Base-by-base conservation (phyloP, 139 green algal species). In the Trebouxia sp. region DNA sequence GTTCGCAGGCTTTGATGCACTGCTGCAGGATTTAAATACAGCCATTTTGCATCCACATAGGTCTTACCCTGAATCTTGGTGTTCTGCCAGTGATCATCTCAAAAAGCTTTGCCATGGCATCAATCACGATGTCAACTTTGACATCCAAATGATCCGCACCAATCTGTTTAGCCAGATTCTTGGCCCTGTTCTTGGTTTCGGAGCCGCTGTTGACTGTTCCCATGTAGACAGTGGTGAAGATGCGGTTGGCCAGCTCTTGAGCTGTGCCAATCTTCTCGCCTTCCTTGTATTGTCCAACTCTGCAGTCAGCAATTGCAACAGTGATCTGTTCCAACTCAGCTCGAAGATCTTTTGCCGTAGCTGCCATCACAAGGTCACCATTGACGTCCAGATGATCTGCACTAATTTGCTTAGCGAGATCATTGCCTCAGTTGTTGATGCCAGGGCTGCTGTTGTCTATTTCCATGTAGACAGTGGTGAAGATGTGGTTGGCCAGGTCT, bases 191-290 rank as follows among this genome's bases (percentile, higher is more conserved):
- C 35, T 89, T 80, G 8, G 93, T 98, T 50, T 92, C 90, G 24
- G 14, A 74, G 35, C 83, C 92, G 85, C 92, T 98, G 89, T 98
- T 98, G 17, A 92, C 92, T 5, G 94, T 98, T 37, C 94, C 95
- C 93, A 98, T 96, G 88, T 98, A 99, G 0, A 97, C 88, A 6
- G 93, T 98, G 20, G 81, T 86, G n/a, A 99, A 91, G 17, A 99
- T 65, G 11, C 91, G 85, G 30, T 75, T 56, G 6, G 96, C 95
- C 65, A 99, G 84, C 78, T 95, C 90, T 65, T 84, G 38, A 6
- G 88, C 26, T 24, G 79, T 69, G 0, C 24, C 32, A 0, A 91
- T 80, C 17, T 65, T 30, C 70, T 93, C 88, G 0, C 75, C 85
- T 12, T 83, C 26, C 0, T 24, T 58, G 78, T 94, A 95, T 69